phyloP scores from a whole-genome alignment of 176 grass and related monocot genomes.

The Triticum timopheevii region DNA sequence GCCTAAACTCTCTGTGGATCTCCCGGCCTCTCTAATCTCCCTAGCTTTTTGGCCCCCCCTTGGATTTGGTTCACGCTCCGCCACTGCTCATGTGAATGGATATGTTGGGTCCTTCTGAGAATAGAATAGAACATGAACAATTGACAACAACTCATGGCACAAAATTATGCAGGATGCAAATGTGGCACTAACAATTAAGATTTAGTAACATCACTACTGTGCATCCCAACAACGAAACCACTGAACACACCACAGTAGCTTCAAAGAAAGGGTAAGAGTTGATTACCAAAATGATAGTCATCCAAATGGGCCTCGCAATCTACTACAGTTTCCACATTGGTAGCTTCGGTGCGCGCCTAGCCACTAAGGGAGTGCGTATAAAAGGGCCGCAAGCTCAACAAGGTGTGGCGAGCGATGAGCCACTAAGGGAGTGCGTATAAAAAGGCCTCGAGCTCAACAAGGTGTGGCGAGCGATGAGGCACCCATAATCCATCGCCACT shows the following conservation, averaged over 20 bases:
- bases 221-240: neutral
- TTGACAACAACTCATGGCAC: neutral
- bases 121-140: neutral
- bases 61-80: no score
- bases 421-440: neutral
- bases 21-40: no score
- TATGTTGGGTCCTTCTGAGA: neutral
- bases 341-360: neutral
- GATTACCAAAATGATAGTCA: neutral
- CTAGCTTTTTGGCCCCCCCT: no score
- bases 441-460: constrained; percentile 10
- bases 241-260: neutral
- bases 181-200: neutral
- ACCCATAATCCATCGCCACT: neutral
- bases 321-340: neutral
- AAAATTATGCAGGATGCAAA: neutral
- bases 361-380: neutral
- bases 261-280: neutral
- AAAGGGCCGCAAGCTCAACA: constrained; percentile 14
- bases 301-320: neutral
- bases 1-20: no score
- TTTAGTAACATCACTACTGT: neutral
- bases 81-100: neutral
- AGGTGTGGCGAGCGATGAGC: neutral
- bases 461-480: neutral